Percentiles rank a stretch among this genome's conserved stretches.
Evolutionary conservation across 208 protist species (phyloP).

Genomic region (Trypanosoma cruzi): DNA sequence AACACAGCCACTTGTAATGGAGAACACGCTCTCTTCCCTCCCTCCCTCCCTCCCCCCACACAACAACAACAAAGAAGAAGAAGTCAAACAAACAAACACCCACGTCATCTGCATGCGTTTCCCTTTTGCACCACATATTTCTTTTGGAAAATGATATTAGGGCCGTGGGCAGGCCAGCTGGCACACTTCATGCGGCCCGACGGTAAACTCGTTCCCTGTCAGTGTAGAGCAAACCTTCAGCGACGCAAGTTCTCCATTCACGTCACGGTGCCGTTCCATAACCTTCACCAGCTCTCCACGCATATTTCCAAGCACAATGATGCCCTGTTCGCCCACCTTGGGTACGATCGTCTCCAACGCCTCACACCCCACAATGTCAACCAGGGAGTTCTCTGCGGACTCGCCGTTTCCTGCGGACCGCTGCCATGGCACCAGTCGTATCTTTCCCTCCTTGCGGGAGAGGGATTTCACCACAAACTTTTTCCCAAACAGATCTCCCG

Average conservation of each 20-base stretch:
- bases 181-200: slow-evolving; percentile 63
- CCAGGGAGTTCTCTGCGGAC: not conserved
- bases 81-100: slow-evolving; percentile 1
- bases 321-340: slow-evolving; percentile 53
- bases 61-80: not conserved
- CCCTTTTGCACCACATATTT: not conserved
- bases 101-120: not conserved
- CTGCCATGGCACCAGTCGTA: slow-evolving; percentile 44
- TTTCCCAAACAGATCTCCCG: slow-evolving; percentile 55
- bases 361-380: slow-evolving; percentile 64
- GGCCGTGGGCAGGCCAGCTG: slow-evolving; percentile 12
- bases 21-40: too few relatives aligned
- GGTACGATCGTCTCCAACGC: slow-evolving; percentile 80
- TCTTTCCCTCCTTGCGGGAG: slow-evolving; percentile 40
- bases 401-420: not conserved
- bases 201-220: slow-evolving; percentile 38
- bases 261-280: slow-evolving; percentile 33
- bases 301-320: slow-evolving; percentile 62
- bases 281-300: slow-evolving; percentile 69
- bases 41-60: not conserved
- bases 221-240: slow-evolving; percentile 56
- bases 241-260: slow-evolving; percentile 33
- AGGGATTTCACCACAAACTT: slow-evolving; percentile 69
- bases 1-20: too few relatives aligned
- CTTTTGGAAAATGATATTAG: not conserved